Percentiles rank a stretch among this genome's conserved stretches.
Evolutionary conservation across 345 rosid genomes (phyloP).

Genomic region (Crucihimalaya himalaica): DNA sequence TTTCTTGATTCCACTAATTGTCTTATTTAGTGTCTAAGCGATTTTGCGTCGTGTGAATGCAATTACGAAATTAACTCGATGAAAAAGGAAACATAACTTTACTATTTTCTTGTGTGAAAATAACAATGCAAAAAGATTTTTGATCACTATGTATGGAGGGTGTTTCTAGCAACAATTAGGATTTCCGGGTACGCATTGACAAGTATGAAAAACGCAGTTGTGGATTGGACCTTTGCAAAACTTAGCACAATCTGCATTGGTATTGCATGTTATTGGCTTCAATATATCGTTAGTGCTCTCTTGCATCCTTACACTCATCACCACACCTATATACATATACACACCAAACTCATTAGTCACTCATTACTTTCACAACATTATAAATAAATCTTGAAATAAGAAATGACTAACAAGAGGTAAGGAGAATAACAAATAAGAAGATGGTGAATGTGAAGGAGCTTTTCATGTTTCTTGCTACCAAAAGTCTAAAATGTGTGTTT

Average conservation of each 20-base stretch:
- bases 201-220: conserved; percentile 13
- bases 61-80: not conserved
- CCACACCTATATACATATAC: conserved; percentile 13
- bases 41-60: not conserved
- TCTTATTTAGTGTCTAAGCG: not conserved
- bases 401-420: conserved; percentile 17
- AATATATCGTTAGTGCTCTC: not conserved
- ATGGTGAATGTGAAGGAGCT: conserved; percentile 20
- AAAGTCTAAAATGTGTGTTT: too few relatives aligned
- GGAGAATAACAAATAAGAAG: conserved; percentile 26
- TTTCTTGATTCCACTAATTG: not conserved
- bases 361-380: not conserved
- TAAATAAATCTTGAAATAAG: not conserved
- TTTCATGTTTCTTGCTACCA: conserved; percentile 1
- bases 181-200: conserved; percentile 30
- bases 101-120: not conserved
- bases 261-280: conserved; percentile 35
- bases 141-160: too few relatives aligned
- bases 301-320: conserved; percentile 29
- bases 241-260: conserved; percentile 29
- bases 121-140: not conserved
- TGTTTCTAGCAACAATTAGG: conserved; percentile 28
- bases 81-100: not conserved
- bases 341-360: not conserved
- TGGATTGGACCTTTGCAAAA: conserved; percentile 29